phyloP scores from a whole-genome alignment of 805 yeast genomes.

The Cyberlindnera mrakii region DNA sequence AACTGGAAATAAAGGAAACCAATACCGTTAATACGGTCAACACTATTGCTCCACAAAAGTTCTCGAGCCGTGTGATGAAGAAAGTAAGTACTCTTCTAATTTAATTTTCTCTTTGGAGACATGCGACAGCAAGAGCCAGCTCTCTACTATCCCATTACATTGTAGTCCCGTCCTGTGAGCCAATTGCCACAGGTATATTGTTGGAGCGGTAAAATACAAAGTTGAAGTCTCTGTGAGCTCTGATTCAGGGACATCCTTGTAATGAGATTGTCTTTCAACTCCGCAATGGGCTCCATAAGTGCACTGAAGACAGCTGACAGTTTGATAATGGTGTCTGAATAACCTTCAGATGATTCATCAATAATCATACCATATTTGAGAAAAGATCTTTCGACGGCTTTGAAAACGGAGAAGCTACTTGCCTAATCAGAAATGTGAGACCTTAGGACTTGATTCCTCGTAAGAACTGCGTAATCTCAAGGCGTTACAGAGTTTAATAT shows the following conservation, averaged over 20 bases:
- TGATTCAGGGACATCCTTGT: conserved; percentile 8
- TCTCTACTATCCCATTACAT: conserved; percentile 46
- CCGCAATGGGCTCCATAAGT: too few species aligned
- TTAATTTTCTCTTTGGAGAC: conserved; percentile 23
- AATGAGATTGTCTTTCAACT: too few species aligned
- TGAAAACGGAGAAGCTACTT: conserved; percentile 30
- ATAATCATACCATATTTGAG: too few species aligned
- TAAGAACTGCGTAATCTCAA: conserved; percentile 29
- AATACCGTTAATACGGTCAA: conserved; percentile 50
- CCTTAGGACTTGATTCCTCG: conserved; percentile 38
- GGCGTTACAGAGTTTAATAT: conserved; percentile 1
- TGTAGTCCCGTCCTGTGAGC: conserved; percentile 56
- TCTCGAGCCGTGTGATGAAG: conserved; percentile 37
- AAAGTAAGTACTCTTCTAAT: neutral
- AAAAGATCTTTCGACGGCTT: too few species aligned
- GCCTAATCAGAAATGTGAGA: conserved; percentile 54
- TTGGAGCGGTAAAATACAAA: conserved; percentile 56
- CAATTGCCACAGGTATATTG: conserved; percentile 43
- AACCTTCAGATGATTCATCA: neutral
- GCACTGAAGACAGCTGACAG: conserved; percentile 5
- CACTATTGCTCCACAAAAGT: conserved; percentile 51
- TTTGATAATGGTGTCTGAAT: conserved; percentile 14
- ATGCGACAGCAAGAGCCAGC: neutral
- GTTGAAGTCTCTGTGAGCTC: conserved; percentile 50
- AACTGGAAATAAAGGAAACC: conserved; percentile 24